Evolutionary conservation across 768 basidiomycete genomes (phyloP).

Genomic region (Amanita phalloides): DNA sequence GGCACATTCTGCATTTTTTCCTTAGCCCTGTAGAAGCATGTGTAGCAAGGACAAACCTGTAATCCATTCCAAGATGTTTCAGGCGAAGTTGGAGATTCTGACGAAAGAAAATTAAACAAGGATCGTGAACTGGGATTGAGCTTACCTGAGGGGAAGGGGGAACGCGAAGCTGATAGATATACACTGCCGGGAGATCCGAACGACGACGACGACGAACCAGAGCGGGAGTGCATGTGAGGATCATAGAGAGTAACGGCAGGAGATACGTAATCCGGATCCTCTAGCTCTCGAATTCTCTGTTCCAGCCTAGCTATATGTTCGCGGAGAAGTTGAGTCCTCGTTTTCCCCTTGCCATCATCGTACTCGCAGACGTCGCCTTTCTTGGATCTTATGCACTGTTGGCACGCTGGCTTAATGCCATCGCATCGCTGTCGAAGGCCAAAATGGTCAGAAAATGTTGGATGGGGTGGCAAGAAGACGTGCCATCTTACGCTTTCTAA

Average conservation of each 20-base stretch:
- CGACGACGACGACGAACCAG: constrained; percentile 47
- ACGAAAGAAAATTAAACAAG: not conserved
- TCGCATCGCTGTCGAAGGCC: constrained; percentile 52
- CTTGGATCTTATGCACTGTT: constrained; percentile 71
- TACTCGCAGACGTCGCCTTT: constrained; percentile 69
- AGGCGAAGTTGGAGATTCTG: constrained; percentile 39
- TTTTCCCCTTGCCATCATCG: constrained; percentile 80
- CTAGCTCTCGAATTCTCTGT: constrained; percentile 60
- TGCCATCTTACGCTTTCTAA: constrained; percentile 66
- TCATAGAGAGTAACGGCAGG: constrained; percentile 64
- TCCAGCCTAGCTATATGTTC: constrained; percentile 71
- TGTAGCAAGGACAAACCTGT: not conserved
- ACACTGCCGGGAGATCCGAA: constrained; percentile 41
- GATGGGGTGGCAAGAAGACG: constrained; percentile 4
- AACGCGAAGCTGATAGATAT: constrained; percentile 43
- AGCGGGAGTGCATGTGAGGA: constrained; percentile 43
- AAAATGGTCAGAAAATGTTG: constrained; percentile 10
- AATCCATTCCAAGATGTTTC: constrained; percentile 34
- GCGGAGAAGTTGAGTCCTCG: constrained; percentile 66
- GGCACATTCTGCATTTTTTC: constrained; percentile 23
- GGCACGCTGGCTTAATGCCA: constrained; percentile 65
- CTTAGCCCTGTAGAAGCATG: not conserved
- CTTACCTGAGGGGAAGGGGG: constrained; percentile 48
- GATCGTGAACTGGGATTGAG: not conserved
- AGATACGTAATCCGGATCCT: constrained; percentile 62